A percentile compares a stretch with the other conserved stretches of the same genome.
Conservation (phyloP, 805 yeast species). For the Starmerella vaccinii region DNA sequence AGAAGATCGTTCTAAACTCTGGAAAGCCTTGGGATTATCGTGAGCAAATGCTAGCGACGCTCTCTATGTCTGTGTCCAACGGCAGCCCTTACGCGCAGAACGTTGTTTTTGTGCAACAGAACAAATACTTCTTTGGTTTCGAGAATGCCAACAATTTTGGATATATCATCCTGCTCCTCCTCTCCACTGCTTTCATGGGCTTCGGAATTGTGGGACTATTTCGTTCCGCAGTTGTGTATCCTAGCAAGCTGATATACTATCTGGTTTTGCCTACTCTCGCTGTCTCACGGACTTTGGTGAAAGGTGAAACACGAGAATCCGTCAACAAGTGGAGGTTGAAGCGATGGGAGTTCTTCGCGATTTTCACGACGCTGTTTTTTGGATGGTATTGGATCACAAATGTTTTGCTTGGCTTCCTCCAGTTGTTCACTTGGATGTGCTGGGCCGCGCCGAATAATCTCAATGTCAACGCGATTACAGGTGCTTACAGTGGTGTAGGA, state of each 20-base stretch:
- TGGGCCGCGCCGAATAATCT: constrained; percentile 48
- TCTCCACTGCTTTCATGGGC: constrained; percentile 54
- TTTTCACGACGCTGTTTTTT: constrained; percentile 37
- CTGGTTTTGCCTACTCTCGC: constrained; percentile 40
- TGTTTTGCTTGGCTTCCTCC: constrained; percentile 48
- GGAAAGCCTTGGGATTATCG: constrained; percentile 40
- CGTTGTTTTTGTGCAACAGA: neutral
- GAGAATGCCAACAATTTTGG: constrained; percentile 25
- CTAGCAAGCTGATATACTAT: constrained; percentile 46
- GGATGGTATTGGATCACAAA: constrained; percentile 59
- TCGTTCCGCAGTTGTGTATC: constrained; percentile 48
- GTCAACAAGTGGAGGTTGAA: constrained; percentile 53
- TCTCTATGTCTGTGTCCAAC: constrained; percentile 23
- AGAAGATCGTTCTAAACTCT: constrained; percentile 21
- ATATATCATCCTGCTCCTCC: constrained; percentile 42
- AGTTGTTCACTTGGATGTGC: constrained; percentile 51
- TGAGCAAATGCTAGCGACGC: constrained; percentile 9
- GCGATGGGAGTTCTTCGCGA: constrained; percentile 40
- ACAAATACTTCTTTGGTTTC: constrained; percentile 1
- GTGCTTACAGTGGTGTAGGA: constrained; percentile 38
- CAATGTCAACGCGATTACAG: constrained; percentile 50
- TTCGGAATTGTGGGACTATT: constrained; percentile 56
- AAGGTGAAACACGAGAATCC: neutral
- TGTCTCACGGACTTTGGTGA: constrained; percentile 39
- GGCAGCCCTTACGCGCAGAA: constrained; percentile 11